phyloP scores from a whole-genome alignment of 768 basidiomycete species.

The Leccinum variicolor region DNA sequence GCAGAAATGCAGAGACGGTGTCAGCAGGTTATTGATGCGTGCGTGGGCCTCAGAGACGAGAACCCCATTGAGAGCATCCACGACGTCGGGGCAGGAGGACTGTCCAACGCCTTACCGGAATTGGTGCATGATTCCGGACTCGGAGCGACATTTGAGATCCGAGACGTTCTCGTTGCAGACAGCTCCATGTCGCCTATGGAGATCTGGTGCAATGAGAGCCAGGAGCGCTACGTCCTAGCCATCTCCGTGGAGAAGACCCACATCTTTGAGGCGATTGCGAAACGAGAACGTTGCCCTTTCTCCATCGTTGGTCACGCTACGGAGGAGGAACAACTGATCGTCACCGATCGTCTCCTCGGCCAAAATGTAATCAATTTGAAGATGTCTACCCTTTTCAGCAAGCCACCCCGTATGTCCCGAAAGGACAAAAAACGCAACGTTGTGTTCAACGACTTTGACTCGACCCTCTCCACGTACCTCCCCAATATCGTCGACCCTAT shows the following conservation, averaged over 20 bases:
- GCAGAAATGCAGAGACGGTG: conserved; percentile 97
- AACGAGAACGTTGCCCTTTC: conserved; percentile 90
- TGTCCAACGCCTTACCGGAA: conserved; percentile 96
- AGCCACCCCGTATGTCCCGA: conserved; percentile 88
- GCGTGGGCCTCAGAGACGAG: conserved; percentile 52
- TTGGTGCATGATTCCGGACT: conserved; percentile 94
- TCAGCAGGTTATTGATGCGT: conserved; percentile 96
- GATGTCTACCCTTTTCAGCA: conserved; percentile 96
- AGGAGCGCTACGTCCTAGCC: conserved; percentile 96
- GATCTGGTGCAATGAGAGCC: conserved; percentile 99
- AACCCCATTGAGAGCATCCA: conserved; percentile 96
- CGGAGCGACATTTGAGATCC: conserved; percentile 90
- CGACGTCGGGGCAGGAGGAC: conserved; percentile 95
- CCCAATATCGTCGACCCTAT: conserved; percentile 50
- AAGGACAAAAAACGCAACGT: conserved; percentile 50
- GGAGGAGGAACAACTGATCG: conserved; percentile 73
- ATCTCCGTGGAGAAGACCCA: conserved; percentile 61
- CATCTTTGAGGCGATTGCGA: conserved; percentile 72
- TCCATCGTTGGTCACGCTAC: conserved; percentile 90
- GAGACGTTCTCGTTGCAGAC: conserved; percentile 90
- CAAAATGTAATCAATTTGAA: conserved; percentile 81
- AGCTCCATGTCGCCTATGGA: conserved; percentile 98
- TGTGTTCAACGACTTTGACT: conserved; percentile 59
- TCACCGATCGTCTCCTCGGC: conserved; percentile 81
- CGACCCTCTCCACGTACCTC: conserved; percentile 63